A percentile compares a stretch with the other conserved stretches of the same genome.
Evolutionary conservation across 108 stramenopile genomes (phyloP).

Genomic region (Aurantiochytrium sp.): DNA sequence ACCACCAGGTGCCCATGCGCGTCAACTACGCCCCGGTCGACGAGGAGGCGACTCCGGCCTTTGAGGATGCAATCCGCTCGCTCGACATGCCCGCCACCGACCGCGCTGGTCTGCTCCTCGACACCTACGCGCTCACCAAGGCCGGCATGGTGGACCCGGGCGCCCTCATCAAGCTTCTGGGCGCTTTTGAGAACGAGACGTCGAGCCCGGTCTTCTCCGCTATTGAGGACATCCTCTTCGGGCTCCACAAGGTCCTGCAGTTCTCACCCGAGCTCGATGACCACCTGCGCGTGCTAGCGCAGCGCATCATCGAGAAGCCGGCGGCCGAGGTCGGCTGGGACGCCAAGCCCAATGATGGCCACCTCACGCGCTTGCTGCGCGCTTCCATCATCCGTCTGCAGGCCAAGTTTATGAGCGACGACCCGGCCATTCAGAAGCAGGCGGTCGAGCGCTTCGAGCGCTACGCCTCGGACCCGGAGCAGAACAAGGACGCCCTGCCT

Average conservation of each 20-base stretch:
- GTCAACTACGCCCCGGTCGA: slow-evolving; percentile 62
- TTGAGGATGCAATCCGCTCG: slow-evolving; percentile 58
- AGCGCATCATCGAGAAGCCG: slow-evolving; percentile 62
- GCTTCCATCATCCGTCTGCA: slow-evolving; percentile 77
- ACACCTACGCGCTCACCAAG: slow-evolving; percentile 84
- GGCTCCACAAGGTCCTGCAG: slow-evolving; percentile 66
- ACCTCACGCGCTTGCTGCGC: slow-evolving; percentile 75
- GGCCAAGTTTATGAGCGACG: slow-evolving; percentile 69
- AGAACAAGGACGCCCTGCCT: slow-evolving; percentile 67
- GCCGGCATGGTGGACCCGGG: slow-evolving; percentile 75
- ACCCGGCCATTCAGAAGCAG: slow-evolving; percentile 66
- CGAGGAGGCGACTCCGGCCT: slow-evolving; percentile 66
- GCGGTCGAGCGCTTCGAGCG: slow-evolving; percentile 69
- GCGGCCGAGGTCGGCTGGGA: slow-evolving; percentile 80
- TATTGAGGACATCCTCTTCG: slow-evolving; percentile 66
- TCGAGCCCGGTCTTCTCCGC: slow-evolving; percentile 80
- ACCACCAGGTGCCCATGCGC: slow-evolving; percentile 88
- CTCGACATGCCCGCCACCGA: slow-evolving; percentile 69
- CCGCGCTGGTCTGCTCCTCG: slow-evolving; percentile 77
- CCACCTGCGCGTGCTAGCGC: slow-evolving; percentile 63
- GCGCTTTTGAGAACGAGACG: slow-evolving; percentile 73
- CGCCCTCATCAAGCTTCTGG: slow-evolving; percentile 68
- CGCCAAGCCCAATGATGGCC: slow-evolving; percentile 65
- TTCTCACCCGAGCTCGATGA: slow-evolving; percentile 64
- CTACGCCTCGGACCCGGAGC: slow-evolving; percentile 67